Conservation (phyloP, 768 basidiomycete genomes). For the Termitomyces eurrhizus region DNA sequence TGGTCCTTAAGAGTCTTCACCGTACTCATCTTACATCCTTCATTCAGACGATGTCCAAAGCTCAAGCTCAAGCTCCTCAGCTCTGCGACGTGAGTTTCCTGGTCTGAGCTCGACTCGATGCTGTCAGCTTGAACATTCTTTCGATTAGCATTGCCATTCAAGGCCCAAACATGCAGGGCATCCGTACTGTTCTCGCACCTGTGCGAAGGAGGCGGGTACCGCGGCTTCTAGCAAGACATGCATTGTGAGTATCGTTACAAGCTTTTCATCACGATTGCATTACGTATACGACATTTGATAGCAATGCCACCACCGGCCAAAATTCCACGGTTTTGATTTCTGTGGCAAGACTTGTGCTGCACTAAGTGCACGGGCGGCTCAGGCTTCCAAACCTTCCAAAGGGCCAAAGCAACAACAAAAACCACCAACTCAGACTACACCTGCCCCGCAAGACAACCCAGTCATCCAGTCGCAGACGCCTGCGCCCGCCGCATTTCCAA, state of each 20-base stretch:
- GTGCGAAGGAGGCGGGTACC: conserved; percentile 37
- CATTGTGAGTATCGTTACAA: conserved; percentile 30
- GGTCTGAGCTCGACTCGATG: neutral
- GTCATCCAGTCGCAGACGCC: neutral
- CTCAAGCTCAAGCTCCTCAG: conserved; percentile 18
- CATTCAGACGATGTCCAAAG: conserved; percentile 1
- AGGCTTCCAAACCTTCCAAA: conserved; percentile 8
- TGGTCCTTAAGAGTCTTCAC: neutral
- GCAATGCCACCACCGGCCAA: conserved; percentile 59
- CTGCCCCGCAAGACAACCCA: conserved; percentile 23
- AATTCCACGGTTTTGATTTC: conserved; percentile 54
- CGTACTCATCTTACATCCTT: neutral
- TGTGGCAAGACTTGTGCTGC: conserved; percentile 56
- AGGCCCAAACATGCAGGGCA: conserved; percentile 45
- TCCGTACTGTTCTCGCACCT: conserved; percentile 52
- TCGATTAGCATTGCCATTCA: conserved; percentile 43
- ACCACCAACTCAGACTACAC: neutral
- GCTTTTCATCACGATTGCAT: neutral
- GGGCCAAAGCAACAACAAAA: conserved; percentile 2
- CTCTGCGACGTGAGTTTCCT: conserved; percentile 36
- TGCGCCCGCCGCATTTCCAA: neutral
- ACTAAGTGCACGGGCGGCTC: conserved; percentile 19
- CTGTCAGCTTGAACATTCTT: conserved; percentile 8
- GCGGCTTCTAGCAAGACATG: conserved; percentile 29
- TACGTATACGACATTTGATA: conserved; percentile 14